Conservation (phyloP, 169 alveolate genomes). For the Plasmodium vinckei region DNA sequence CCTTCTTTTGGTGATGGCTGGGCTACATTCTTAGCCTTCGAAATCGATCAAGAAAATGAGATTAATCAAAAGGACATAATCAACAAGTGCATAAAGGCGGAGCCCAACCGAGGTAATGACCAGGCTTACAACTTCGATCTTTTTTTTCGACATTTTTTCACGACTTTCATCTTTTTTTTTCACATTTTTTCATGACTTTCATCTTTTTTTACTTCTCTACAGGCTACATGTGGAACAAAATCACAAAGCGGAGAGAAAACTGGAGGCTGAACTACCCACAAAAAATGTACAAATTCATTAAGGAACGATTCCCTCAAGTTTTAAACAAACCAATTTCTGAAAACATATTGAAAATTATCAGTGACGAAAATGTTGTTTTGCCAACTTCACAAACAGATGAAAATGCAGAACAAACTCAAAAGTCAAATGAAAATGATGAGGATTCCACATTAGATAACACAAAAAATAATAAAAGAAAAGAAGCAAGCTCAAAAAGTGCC, state of each 20-base stretch:
- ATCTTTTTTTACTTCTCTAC: background rate
- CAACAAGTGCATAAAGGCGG: constrained; percentile 86
- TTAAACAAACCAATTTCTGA: constrained; percentile 56
- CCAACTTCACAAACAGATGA: background rate
- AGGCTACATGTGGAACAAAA: constrained; percentile 89
- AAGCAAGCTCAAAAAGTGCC: background rate
- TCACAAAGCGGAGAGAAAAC: constrained; percentile 83
- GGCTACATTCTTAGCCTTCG: constrained; percentile 95
- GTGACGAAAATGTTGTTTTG: constrained; percentile 27
- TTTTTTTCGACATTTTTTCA: too few species aligned
- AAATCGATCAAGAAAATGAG: constrained; percentile 90
- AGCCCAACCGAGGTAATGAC: constrained; percentile 85
- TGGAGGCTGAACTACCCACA: constrained; percentile 87
- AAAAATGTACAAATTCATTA: constrained; percentile 61
- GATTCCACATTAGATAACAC: background rate
- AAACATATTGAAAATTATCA: constrained; percentile 33
- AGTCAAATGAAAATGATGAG: background rate
- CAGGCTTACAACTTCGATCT: too few species aligned
- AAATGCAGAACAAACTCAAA: background rate
- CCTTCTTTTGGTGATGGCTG: constrained; percentile 95
- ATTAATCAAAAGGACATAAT: constrained; percentile 84
- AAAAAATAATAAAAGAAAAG: constrained; percentile 26
- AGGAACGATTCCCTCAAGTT: constrained; percentile 76
- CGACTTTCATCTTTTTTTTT: background rate
- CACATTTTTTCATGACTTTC: background rate